Evolutionary conservation across 495 filamentous ascomycete genomes (phyloP).

Genomic region (Xylaria sp.): DNA sequence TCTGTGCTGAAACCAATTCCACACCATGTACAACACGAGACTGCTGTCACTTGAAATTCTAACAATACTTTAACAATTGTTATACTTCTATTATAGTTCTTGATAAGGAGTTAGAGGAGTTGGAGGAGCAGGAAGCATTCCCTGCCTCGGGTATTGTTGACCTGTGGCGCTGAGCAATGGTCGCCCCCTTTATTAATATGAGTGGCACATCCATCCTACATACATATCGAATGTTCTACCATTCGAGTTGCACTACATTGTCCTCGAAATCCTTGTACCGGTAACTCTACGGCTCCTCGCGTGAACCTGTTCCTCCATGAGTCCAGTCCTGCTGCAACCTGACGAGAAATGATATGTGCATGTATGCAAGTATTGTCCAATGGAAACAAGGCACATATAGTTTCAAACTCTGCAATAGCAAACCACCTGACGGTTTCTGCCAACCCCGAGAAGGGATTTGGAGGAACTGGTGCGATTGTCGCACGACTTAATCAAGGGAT

Average conservation of each 20-base stretch:
- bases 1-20: not conserved
- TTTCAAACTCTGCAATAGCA: not conserved
- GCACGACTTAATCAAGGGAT: not conserved
- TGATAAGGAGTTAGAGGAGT: not conserved
- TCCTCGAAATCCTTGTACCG: slow-evolving; percentile 9
- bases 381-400: not conserved
- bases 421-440: not conserved
- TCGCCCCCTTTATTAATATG: not conserved
- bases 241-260: not conserved
- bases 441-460: not conserved
- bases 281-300: slow-evolving; percentile 14
- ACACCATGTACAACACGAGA: not conserved
- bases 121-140: not conserved
- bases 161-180: not conserved
- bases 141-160: not conserved
- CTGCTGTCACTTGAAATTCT: not conserved
- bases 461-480: not conserved
- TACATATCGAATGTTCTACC: not conserved
- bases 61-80: not conserved
- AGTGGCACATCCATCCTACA: not conserved
- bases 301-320: not conserved
- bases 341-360: not conserved
- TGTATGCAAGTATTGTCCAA: slow-evolving; percentile 4
- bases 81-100: not conserved
- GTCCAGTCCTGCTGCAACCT: not conserved